Evolutionary conservation across 2,329 filamentous ascomycete genomes (phyloP), one percentile per base, ranked within the genome.

Genomic region (Leptographium procerum): DNA sequence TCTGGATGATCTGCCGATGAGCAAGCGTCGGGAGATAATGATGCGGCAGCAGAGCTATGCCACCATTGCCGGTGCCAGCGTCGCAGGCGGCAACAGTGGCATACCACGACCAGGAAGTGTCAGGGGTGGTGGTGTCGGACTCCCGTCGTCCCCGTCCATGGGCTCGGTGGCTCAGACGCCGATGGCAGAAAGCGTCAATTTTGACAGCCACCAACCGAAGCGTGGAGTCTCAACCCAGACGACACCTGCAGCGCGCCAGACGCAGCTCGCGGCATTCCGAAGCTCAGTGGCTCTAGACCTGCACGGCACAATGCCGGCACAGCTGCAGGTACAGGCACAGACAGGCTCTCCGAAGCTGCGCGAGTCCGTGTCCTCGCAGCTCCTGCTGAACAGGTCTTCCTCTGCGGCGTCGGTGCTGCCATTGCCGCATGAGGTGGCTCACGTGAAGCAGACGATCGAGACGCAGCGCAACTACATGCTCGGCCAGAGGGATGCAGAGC

Each of bases 1-100:
- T 63, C 74, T 78, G 1, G 88, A 91, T 61, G 82, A 91, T 58
- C 76, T 92, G 63, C 85, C 88, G 0, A 76, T 94, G 22, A 86
- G 83, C 48, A 82, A 87, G 65, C 84, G 88, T 50, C 80, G 79
- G 58, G 73, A 81, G 52, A 69, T 87, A 29, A 82, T 88, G 31
- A 82, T 88, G 58, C 81, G 80, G 34, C 78, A 81, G 48, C 76
- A 69, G 62, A 79, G 75, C 65, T 61, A 74, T 53, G 68, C 72
- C 62, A 65, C 64, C 61, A 47, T 70, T 65, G 28, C 63, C 57
- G 57, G 60, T 31, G 28, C 60, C n/a, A n/a, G n/a, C n/a, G n/a
- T n/a, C n/a, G n/a, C n/a, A n/a, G n/a, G n/a, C n/a, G n/a, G n/a
- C n/a, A n/a, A n/a, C n/a, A n/a, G n/a, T n/a, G n/a, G n/a, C n/a